Evolutionary conservation across 805 yeast species (phyloP).

Genomic region (Jamesozyma hellenica): DNA sequence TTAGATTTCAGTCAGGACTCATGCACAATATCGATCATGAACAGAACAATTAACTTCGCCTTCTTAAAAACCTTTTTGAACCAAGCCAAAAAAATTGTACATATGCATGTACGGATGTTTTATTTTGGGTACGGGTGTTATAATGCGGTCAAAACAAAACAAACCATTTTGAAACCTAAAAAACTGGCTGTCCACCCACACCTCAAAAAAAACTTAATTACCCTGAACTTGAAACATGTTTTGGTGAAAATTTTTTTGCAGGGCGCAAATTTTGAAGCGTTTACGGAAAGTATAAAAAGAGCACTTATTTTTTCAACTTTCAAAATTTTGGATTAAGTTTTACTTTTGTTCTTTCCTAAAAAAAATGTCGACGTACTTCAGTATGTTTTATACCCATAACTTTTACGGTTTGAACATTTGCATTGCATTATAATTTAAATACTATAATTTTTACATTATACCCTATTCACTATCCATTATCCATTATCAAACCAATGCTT

Average conservation of each 20-base stretch:
- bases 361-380: slow-evolving; percentile 93
- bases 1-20: too few relatives aligned
- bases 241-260: background rate
- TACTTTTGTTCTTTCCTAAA: slow-evolving; percentile 7
- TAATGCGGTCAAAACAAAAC: background rate
- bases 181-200: background rate
- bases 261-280: background rate
- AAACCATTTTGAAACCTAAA: background rate
- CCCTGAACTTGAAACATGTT: background rate
- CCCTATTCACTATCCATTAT: too few relatives aligned
- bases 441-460: too few relatives aligned
- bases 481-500: too few relatives aligned
- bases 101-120: background rate
- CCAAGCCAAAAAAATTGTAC: too few relatives aligned
- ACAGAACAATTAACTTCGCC: too few relatives aligned
- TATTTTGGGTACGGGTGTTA: background rate
- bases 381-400: slow-evolving; percentile 35
- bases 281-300: slow-evolving; percentile 18
- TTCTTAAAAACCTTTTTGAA: too few relatives aligned
- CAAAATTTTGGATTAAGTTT: background rate
- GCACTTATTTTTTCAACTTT: background rate
- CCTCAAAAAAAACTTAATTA: background rate
- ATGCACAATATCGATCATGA: too few relatives aligned
- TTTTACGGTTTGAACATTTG: background rate
- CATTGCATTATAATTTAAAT: too few relatives aligned